These are phyloP conservation scores for Coemansia umbellata DNA, from an alignment of 192 early-diverging fungal species.

Conservation along the genomic window DNA sequence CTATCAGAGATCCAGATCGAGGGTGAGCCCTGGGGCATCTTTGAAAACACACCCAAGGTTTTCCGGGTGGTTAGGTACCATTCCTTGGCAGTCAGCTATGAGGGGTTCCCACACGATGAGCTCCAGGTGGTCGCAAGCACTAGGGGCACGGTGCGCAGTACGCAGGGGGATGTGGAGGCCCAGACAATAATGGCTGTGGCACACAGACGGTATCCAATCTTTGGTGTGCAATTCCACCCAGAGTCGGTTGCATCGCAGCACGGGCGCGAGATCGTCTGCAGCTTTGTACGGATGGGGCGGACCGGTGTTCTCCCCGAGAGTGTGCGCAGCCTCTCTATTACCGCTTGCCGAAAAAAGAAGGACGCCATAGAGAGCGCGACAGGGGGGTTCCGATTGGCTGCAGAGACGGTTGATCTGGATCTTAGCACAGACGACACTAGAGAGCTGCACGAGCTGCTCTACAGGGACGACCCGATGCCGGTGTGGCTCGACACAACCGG, in stretches of 20 bases:
- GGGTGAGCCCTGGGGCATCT: slow-evolving; percentile 31
- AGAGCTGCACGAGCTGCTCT: slow-evolving; percentile 13
- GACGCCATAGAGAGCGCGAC: not conserved
- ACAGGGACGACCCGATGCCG: slow-evolving; percentile 26
- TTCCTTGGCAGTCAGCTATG: slow-evolving; percentile 69
- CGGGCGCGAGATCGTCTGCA: slow-evolving; percentile 65
- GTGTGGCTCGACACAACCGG: slow-evolving; percentile 69
- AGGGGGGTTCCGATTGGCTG: slow-evolving; percentile 14
- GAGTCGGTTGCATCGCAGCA: slow-evolving; percentile 88
- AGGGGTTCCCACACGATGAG: slow-evolving; percentile 10
- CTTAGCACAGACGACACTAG: not conserved
- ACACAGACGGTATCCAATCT: slow-evolving; percentile 67
- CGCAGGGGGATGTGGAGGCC: not conserved
- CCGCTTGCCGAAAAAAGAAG: not conserved
- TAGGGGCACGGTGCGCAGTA: not conserved
- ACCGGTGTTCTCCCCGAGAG: not conserved
- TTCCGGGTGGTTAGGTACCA: slow-evolving; percentile 89
- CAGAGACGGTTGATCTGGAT: slow-evolving; percentile 11
- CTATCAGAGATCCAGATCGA: slow-evolving; percentile 50
- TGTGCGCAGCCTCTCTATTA: not conserved
- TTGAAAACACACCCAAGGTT: slow-evolving; percentile 57
- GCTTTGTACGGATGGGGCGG: slow-evolving; percentile 55
- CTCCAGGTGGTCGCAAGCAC: slow-evolving; percentile 33
- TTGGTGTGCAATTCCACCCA: slow-evolving; percentile 95
- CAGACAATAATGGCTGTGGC: slow-evolving; percentile 71